phyloP scores from a whole-genome alignment of 805 yeast genomes.

The Wickerhamiella azyma region DNA sequence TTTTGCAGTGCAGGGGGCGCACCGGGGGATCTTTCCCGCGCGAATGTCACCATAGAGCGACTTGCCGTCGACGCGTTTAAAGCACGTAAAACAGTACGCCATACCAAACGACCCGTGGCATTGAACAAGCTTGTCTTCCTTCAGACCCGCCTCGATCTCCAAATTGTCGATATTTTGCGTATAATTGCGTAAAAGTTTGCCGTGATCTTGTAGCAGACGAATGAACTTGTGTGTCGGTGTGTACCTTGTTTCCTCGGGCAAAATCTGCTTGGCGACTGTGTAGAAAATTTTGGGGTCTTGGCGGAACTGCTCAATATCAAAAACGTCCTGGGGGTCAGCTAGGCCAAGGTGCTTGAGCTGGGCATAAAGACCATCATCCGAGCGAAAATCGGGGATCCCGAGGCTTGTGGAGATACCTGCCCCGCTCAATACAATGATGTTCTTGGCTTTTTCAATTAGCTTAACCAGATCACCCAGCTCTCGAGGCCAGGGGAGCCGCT shows the following conservation, averaged over 20 bases:
- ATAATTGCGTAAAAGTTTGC: conserved; percentile 67
- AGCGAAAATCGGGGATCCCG: conserved; percentile 88
- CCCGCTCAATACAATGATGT: conserved; percentile 68
- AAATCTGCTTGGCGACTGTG: conserved; percentile 69
- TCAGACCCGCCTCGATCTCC: conserved; percentile 68
- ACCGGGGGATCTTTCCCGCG: conserved; percentile 47
- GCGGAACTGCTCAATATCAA: conserved; percentile 56
- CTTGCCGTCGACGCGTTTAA: conserved; percentile 50
- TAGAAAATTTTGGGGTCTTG: conserved; percentile 71
- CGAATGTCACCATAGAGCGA: conserved; percentile 48
- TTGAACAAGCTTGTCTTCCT: conserved; percentile 55
- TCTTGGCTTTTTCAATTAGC: conserved; percentile 40
- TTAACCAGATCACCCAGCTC: conserved; percentile 46
- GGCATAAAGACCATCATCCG: conserved; percentile 73
- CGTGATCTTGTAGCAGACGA: conserved; percentile 55
- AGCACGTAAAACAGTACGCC: conserved; percentile 74
- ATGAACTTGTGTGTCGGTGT: conserved; percentile 79
- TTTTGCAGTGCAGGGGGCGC: conserved; percentile 46
- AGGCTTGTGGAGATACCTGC: conserved; percentile 86
- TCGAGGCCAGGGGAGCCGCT: conserved; percentile 17
- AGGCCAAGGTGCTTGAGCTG: conserved; percentile 53
- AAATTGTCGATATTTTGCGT: conserved; percentile 86
- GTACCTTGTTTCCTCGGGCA: conserved; percentile 46
- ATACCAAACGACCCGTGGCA: conserved; percentile 89
- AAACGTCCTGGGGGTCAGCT: conserved; percentile 83